These are phyloP conservation scores for Tylopilus intermedius DNA, from an alignment of 768 basidiomycete species.

Conservation along the genomic window DNA sequence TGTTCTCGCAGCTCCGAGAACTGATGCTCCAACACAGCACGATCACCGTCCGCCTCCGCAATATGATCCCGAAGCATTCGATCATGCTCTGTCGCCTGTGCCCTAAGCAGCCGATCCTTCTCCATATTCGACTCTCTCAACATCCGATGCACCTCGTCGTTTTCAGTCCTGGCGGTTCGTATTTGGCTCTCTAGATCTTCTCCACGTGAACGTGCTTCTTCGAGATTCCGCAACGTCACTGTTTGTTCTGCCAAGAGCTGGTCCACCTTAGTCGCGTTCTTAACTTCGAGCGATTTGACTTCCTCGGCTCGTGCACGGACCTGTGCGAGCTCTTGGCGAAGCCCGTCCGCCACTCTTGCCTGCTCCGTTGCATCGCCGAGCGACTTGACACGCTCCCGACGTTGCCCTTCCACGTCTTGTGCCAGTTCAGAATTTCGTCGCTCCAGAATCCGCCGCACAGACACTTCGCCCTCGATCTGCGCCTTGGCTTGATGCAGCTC, in stretches of 20 bases:
- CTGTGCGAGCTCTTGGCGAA: constrained; percentile 61
- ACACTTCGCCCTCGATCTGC: constrained; percentile 59
- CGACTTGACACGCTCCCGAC: constrained; percentile 49
- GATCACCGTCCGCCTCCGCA: constrained; percentile 89
- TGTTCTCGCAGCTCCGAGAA: constrained; percentile 66
- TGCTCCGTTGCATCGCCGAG: constrained; percentile 68
- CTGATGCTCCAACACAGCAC: constrained; percentile 87
- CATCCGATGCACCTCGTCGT: constrained; percentile 59
- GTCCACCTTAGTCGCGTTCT: constrained; percentile 59
- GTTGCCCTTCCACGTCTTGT: constrained; percentile 51
- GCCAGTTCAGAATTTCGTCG: constrained; percentile 56
- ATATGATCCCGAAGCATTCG: constrained; percentile 77
- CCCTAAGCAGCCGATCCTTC: constrained; percentile 70
- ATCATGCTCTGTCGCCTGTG: constrained; percentile 67
- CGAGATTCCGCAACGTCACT: constrained; percentile 61
- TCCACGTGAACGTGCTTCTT: constrained; percentile 68
- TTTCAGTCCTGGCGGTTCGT: constrained; percentile 62
- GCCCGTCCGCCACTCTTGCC: constrained; percentile 49
- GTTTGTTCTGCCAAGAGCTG: constrained; percentile 72
- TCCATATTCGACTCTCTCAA: constrained; percentile 66
- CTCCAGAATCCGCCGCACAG: constrained; percentile 59
- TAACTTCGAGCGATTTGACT: constrained; percentile 60
- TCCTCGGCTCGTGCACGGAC: constrained; percentile 61
- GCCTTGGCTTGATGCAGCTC: constrained; percentile 59
- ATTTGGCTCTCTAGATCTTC: constrained; percentile 77